phyloP scores from a whole-genome alignment of 2,329 filamentous ascomycete genomes.

The Trichoderma sp. region DNA sequence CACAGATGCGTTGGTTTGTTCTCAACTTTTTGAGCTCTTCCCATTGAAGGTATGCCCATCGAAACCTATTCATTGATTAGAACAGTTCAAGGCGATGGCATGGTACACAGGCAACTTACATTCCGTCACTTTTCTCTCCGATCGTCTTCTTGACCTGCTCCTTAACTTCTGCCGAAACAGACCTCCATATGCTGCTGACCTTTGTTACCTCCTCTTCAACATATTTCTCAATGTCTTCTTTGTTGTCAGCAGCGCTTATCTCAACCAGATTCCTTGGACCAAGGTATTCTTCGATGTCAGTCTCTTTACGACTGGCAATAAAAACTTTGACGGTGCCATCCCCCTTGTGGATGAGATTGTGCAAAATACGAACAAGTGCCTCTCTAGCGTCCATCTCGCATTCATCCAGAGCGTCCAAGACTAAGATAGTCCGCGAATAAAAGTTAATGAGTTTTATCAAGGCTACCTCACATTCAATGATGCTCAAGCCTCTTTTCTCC shows the following conservation, averaged over 20 bases:
- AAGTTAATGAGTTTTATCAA: background rate
- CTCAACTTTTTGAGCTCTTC: background rate
- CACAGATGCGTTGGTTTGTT: background rate
- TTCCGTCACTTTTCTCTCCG: background rate
- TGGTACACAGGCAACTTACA: background rate
- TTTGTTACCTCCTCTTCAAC: background rate
- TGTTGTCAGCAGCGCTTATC: background rate
- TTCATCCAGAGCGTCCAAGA: background rate
- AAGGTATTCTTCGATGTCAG: background rate
- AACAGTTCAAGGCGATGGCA: background rate
- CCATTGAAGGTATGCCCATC: conserved; percentile 1
- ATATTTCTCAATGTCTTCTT: background rate
- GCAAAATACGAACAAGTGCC: background rate
- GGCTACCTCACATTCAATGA: background rate
- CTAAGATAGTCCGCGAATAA: background rate
- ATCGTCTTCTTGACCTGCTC: background rate
- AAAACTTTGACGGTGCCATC: background rate
- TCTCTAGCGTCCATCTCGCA: background rate
- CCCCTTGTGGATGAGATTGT: background rate
- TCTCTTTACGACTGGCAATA: background rate
- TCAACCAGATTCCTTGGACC: background rate
- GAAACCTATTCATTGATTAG: background rate
- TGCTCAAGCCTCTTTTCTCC: background rate
- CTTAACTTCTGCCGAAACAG: background rate
- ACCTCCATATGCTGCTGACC: background rate